Percentiles rank a stretch among this genome's conserved stretches.
phyloP scores from a whole-genome alignment of 139 green algal species.

The Marvania coccoides region DNA sequence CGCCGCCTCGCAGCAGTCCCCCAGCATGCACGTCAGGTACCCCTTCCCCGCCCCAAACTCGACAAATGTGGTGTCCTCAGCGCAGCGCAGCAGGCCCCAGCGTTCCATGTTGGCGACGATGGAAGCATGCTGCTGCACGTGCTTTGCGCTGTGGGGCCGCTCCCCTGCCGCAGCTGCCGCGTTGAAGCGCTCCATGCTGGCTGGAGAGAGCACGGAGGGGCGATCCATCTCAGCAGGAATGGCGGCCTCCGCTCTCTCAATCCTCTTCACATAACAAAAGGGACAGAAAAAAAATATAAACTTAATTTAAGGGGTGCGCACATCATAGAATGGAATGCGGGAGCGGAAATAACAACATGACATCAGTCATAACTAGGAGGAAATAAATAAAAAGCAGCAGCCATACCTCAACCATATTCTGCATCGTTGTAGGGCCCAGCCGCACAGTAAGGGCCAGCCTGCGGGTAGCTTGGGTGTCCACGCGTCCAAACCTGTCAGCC shows the following conservation, averaged over 20 bases:
- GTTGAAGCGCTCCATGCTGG: too few species aligned
- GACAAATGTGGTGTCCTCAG: slow-evolving; percentile 20
- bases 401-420: slow-evolving; percentile 11
- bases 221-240: too few species aligned
- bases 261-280: too few species aligned
- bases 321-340: too few species aligned
- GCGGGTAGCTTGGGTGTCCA: not conserved
- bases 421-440: not conserved
- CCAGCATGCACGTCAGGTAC: slow-evolving; percentile 52
- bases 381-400: too few species aligned
- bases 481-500: not conserved
- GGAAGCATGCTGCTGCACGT: not conserved
- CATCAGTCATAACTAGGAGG: too few species aligned
- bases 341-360: too few species aligned
- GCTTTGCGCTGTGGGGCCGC: slow-evolving; percentile 35
- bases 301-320: too few species aligned
- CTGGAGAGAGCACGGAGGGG: too few species aligned
- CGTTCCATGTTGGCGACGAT: slow-evolving; percentile 12
- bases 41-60: slow-evolving; percentile 67
- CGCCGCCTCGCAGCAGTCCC: not conserved
- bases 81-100: slow-evolving; percentile 11
- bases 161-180: too few species aligned
- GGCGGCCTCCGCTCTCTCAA: too few species aligned
- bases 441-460: not conserved
- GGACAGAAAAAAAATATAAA: too few species aligned